Evolutionary conservation across 352 stramenopile species (phyloP).

Genomic region (Pythium apleroticum): DNA sequence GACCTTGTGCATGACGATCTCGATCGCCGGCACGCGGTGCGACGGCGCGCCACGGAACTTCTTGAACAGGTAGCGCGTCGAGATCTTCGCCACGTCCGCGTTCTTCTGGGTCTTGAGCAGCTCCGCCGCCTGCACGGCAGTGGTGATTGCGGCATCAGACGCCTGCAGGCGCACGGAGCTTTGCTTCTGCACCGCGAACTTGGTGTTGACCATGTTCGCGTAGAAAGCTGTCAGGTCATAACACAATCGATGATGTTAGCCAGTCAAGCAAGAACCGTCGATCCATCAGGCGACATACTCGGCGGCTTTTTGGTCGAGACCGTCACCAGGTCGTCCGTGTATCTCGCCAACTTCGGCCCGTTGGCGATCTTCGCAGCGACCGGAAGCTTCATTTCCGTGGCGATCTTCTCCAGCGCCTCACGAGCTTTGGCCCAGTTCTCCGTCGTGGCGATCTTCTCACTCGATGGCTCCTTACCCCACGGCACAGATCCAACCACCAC

Average conservation of each 20-base stretch:
- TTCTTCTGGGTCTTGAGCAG: conserved; percentile 67
- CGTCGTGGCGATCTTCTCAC: conserved; percentile 22
- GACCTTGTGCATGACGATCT: conserved; percentile 58
- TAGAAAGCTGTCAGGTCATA: conserved; percentile 52
- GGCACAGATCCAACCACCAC: conserved; percentile 58
- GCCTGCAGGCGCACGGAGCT: conserved; percentile 63
- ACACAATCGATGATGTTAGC: neutral
- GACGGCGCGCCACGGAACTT: conserved; percentile 46
- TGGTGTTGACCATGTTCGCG: conserved; percentile 77
- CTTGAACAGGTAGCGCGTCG: conserved; percentile 63
- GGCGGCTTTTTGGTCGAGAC: conserved; percentile 69
- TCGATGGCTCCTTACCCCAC: conserved; percentile 33
- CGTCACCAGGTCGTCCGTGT: conserved; percentile 73
- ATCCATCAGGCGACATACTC: conserved; percentile 30
- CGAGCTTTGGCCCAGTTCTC: conserved; percentile 39
- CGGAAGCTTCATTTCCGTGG: conserved; percentile 48
- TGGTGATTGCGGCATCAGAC: conserved; percentile 67
- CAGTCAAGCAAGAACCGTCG: neutral
- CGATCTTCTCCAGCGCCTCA: conserved; percentile 38
- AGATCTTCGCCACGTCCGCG: conserved; percentile 61
- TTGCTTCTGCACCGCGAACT: conserved; percentile 74
- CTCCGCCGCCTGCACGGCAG: conserved; percentile 67
- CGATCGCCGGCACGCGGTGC: conserved; percentile 71
- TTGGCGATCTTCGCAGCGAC: conserved; percentile 40
- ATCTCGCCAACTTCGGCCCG: conserved; percentile 59